These are phyloP conservation scores for Amniculicola lignicola DNA, from an alignment of 495 filamentous ascomycete genomes.

Conservation along the genomic window DNA sequence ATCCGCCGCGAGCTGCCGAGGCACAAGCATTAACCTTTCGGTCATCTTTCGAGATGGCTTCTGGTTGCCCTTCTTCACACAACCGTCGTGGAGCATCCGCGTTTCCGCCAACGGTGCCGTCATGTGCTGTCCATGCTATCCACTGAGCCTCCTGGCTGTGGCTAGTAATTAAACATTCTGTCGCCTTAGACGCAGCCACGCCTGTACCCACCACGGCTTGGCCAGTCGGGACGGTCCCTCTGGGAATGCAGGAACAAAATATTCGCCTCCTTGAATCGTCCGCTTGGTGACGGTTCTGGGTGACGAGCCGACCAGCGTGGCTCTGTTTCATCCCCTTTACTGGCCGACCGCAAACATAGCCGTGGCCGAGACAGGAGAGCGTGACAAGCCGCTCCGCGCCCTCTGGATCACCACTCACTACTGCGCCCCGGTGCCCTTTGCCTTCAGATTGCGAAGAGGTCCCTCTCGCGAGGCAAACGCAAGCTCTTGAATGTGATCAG, in stretches of 20 bases:
- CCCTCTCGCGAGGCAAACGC: neutral
- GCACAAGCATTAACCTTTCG: constrained; percentile 2
- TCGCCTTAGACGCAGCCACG: constrained; percentile 3
- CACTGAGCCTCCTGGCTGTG: neutral
- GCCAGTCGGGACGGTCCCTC: constrained; percentile 5
- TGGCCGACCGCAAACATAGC: neutral
- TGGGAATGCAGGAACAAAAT: constrained; percentile 22
- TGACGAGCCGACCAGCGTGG: constrained; percentile 6
- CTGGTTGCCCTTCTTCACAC: neutral
- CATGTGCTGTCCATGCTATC: constrained; percentile 4
- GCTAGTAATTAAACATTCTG: neutral
- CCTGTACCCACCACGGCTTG: neutral
- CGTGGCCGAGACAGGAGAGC: constrained; percentile 9
- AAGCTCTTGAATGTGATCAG: neutral
- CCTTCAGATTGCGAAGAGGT: neutral
- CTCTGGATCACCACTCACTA: neutral
- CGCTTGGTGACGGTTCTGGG: neutral
- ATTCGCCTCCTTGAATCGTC: neutral
- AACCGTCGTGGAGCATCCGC: neutral
- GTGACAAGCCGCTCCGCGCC: constrained; percentile 9
- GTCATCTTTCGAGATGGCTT: neutral
- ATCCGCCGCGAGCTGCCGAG: neutral
- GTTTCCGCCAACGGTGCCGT: neutral
- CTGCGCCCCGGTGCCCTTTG: constrained; percentile 13
- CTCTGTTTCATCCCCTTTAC: constrained; percentile 15